phyloP scores from a whole-genome alignment of 2,329 filamentous ascomycete genomes.

The Arthroderma sp. region DNA sequence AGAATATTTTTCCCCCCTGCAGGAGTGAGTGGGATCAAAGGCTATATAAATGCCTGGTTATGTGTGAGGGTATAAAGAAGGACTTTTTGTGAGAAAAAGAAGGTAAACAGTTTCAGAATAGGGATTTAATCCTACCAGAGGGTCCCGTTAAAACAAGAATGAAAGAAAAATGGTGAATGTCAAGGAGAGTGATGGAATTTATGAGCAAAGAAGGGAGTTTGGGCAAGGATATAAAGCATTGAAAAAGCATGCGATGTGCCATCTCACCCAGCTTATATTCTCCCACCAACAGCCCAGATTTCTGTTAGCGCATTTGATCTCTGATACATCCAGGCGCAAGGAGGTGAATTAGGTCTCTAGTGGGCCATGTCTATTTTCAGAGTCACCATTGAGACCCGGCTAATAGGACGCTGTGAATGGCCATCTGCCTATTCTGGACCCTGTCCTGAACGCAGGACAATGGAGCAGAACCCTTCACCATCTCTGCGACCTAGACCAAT shows the following conservation, averaged over 20 bases:
- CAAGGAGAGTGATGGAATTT: background rate
- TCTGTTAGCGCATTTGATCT: background rate
- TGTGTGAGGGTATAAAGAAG: background rate
- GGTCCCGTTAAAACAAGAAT: background rate
- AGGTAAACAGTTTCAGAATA: background rate
- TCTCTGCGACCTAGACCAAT: background rate
- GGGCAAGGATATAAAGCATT: background rate
- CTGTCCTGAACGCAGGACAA: background rate
- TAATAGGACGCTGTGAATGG: background rate
- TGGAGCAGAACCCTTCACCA: background rate
- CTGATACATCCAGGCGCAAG: background rate
- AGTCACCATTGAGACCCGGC: background rate
- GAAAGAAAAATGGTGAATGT: background rate
- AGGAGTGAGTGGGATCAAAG: background rate
- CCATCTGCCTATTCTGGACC: background rate
- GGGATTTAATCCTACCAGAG: slow-evolving; percentile 1
- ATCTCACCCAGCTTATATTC: background rate
- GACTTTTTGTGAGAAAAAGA: background rate
- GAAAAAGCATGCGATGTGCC: background rate
- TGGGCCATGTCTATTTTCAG: background rate
- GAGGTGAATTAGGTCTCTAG: background rate
- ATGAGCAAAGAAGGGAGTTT: background rate
- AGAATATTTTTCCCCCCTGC: background rate
- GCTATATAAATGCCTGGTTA: background rate
- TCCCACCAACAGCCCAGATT: background rate